These are phyloP conservation scores for Xylaria sp. DNA, from an alignment of 495 filamentous ascomycete species.

Conservation along the genomic window DNA sequence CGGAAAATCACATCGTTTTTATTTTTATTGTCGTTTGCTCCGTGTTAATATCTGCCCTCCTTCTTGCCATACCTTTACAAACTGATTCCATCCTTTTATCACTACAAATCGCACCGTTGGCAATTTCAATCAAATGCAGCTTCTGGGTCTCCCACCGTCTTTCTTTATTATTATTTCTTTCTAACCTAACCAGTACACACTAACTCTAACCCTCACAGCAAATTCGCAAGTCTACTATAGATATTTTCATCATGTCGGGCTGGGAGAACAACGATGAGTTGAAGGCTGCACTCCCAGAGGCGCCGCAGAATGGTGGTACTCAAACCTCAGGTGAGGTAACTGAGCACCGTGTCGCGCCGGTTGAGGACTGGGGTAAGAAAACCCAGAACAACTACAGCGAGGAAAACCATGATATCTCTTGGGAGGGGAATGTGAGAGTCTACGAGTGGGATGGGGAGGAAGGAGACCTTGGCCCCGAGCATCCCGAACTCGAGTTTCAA, in stretches of 20 bases:
- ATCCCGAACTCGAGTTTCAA: constrained; percentile 69
- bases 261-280: constrained; percentile 47
- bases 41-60: not conserved
- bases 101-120: not conserved
- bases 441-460: constrained; percentile 89
- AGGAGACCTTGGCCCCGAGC: constrained; percentile 80
- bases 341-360: constrained; percentile 30
- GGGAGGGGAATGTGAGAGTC: constrained; percentile 59
- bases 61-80: not conserved
- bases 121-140: not conserved
- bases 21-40: not conserved
- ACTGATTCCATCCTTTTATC: not conserved
- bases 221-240: not conserved
- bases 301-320: constrained; percentile 21
- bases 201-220: not conserved
- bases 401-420: constrained; percentile 35
- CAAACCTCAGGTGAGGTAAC: constrained; percentile 30
- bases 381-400: constrained; percentile 63
- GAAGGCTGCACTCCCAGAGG: constrained; percentile 42
- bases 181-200: not conserved
- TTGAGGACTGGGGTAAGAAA: constrained; percentile 60
- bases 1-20: not conserved
- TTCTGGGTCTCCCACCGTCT: not conserved
- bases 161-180: no score
- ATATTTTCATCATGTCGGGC: constrained; percentile 34